Percentiles rank a stretch among this genome's conserved stretches.
Evolutionary conservation across 108 stramenopile species (phyloP).

Genomic region (Conticribra weissflogii): DNA sequence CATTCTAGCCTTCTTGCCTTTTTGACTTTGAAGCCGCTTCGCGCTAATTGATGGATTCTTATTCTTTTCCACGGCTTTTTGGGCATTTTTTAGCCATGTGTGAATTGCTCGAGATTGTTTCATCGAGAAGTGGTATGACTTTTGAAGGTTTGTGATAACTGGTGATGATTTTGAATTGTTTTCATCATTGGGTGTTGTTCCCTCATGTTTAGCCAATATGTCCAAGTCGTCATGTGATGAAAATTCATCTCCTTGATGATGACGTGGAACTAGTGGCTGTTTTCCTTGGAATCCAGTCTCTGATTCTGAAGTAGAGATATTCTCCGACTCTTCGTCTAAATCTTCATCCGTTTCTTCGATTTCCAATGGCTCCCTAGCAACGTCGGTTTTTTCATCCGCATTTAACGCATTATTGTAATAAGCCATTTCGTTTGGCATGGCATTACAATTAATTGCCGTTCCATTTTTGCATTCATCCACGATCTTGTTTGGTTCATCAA

Average conservation of each 20-base stretch:
- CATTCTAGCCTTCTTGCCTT: conserved; percentile 51
- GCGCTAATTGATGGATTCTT: conserved; percentile 67
- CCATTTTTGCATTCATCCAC: not conserved
- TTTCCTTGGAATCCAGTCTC: no score
- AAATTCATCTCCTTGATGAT: not conserved
- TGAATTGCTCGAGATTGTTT: conserved; percentile 63
- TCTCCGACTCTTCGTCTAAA: no score
- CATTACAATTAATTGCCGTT: no score
- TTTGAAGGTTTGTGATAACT: conserved; percentile 17
- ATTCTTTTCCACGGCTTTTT: conserved; percentile 51
- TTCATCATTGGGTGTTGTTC: not conserved
- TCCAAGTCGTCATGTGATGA: not conserved
- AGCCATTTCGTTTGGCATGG: no score
- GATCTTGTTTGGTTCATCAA: not conserved
- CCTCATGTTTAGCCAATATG: not conserved
- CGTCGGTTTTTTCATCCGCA: no score
- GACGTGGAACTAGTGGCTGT: no score
- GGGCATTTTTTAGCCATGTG: conserved; percentile 68
- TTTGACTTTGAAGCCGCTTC: conserved; percentile 55
- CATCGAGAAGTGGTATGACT: conserved; percentile 48
- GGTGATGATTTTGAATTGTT: not conserved
- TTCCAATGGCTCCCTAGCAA: no score
- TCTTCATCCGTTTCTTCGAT: no score
- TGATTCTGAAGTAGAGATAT: no score
- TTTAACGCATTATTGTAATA: no score